Evolutionary conservation across 345 rosid genomes (phyloP), one percentile per base, ranked within the genome.

Genomic region (Bretschneidera sinensis): DNA sequence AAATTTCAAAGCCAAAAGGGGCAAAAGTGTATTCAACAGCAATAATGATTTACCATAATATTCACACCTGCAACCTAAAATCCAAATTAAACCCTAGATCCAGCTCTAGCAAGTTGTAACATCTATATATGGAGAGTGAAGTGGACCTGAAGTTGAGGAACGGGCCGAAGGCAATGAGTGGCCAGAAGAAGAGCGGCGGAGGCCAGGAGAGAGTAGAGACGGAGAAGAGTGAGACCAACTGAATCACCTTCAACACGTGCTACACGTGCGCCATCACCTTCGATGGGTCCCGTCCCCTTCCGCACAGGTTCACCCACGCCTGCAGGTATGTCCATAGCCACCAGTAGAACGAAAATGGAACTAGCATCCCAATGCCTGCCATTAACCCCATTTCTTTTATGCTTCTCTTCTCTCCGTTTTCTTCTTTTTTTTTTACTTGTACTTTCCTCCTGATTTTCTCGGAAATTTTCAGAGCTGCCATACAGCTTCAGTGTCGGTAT

Each of bases 341-440:
- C 81, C 81, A 85, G 81, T 87, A 92, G 71, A 74, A 89, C n/a
- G 98, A 96, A 43, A 89, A 92, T 18, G 91, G 96, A 34, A 83
- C 51, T 17, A 89, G 2, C 43, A 84, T 81, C 48, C 89, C 95
- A 23, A 79, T 64, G 24, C 75, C 92, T 10, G 95, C 92, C n/a
- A 78, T 17, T 10, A 87, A 14, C 45, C 89, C 96, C 98, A 87
- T 92, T 43, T 51, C n/a, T n/a, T n/a, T n/a, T n/a, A n/a, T 17
- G 10, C 9, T 1, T 2, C 45, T 14, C 16, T 13, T 5, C 28
- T 62, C 62, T 19, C 22, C 16, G 43, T n/a, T 57, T 17, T 43
- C 15, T 39, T 13, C 45, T 39, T 39, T 39, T 7, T 39, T 13
- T 39, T n/a, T n/a, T n/a, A n/a, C n/a, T n/a, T n/a, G n/a, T n/a